These are phyloP conservation scores for Ogataea parapolymorpha DNA, from an alignment of 805 yeast genomes.

Conservation along the genomic window DNA sequence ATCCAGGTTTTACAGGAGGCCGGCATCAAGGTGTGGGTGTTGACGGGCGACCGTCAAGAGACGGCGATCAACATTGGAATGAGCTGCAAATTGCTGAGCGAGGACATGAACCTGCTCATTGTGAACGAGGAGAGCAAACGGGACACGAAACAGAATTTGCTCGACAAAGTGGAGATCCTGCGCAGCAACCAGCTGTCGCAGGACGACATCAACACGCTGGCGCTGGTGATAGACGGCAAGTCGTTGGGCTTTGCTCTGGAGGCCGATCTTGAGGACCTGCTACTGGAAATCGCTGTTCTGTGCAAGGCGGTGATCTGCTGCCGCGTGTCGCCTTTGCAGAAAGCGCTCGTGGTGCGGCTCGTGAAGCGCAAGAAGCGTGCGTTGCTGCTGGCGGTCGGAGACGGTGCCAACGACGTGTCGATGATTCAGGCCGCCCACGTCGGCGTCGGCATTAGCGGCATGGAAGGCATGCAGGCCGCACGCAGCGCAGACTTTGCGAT, in stretches of 20 bases:
- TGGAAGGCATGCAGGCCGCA: constrained; percentile 99
- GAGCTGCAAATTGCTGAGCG: constrained; percentile 92
- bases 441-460: constrained; percentile 98
- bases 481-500: constrained; percentile 96
- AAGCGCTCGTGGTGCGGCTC: constrained; percentile 92
- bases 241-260: constrained; percentile 86
- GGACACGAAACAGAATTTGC: constrained; percentile 70
- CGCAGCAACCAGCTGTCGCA: constrained; percentile 59
- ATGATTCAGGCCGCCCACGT: constrained; percentile 99
- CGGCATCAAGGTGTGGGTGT: constrained; percentile 95
- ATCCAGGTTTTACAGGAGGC: constrained; percentile 94
- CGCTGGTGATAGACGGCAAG: constrained; percentile 91
- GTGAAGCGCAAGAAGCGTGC: constrained; percentile 81
- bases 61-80: constrained; percentile 98
- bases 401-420: constrained; percentile 98
- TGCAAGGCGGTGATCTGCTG: constrained; percentile 98
- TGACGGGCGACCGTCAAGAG: constrained; percentile 98
- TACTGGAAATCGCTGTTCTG: constrained; percentile 73
- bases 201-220: constrained; percentile 74
- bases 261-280: constrained; percentile 68
- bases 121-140: constrained; percentile 82
- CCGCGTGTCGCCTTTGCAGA: constrained; percentile 95
- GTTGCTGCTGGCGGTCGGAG: constrained; percentile 87
- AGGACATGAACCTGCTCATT: constrained; percentile 90
- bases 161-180: constrained; percentile 73